Evolutionary conservation across 495 filamentous ascomycete species (phyloP), one percentile per base, ranked within the genome.

Genomic region (Cenococcum geophilum): DNA sequence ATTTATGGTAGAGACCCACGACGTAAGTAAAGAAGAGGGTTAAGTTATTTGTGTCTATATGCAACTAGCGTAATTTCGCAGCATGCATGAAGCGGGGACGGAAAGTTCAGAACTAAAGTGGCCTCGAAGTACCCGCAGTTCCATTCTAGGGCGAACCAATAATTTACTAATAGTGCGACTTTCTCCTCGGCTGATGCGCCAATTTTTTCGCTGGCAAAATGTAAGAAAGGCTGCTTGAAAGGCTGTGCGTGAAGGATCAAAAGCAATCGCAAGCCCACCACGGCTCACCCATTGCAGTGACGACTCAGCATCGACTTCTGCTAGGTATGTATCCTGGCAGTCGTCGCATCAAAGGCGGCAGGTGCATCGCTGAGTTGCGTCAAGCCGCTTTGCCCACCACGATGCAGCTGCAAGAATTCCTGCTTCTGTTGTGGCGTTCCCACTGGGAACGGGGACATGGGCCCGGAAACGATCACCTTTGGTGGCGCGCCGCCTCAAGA

Each of bases 191-290:
- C 36, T 61, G 5, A 22, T 50, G n/a, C 37, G 42, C 40, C 25
- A 37, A 14, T 8, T 20, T 53, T 37, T 55, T 47, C 54, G 40
- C 47, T 52, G 60, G 40, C 61, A 55, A 47, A 43, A 61, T 59
- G 27, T 55, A 65, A 63, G 66, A 62, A 53, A 68, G 55, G 66
- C 62, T 65, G 66, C 66, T 65, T 65, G 66, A 68, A 65, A 62
- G 66, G 66, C 66, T 60, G 66, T 23, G 49, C 51, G 16, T 59
- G 63, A 58, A 57, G 56, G 57, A 65, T 56, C 54, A 68, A 60
- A 68, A 68, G 60, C 59, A 63, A 66, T 63, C 66, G 66, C 66
- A 62, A 62, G 66, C 8, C 36, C 36, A 40, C 14, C 36, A 14
- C 8, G 36, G 36, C 36, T 6, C 36, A 6, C 8, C 14, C 14